A percentile compares a stretch with the other conserved stretches of the same genome.
phyloP scores from a whole-genome alignment of 495 filamentous ascomycete species.

The Schizothecium vesticola region DNA sequence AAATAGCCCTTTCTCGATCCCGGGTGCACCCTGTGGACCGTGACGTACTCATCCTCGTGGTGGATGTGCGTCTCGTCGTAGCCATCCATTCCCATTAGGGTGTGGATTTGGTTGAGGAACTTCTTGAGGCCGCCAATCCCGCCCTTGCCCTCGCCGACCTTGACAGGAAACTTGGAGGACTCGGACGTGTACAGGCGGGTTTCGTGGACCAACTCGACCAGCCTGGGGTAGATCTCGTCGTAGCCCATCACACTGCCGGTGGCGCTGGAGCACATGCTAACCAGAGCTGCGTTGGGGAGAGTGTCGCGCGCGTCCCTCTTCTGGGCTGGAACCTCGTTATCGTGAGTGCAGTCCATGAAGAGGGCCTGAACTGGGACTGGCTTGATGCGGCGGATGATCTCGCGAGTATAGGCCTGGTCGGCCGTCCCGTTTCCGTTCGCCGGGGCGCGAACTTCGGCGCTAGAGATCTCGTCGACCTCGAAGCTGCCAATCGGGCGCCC shows the following conservation, averaged over 20 bases:
- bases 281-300: slow-evolving; percentile 89
- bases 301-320: slow-evolving; percentile 94
- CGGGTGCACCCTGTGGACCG: slow-evolving; percentile 91
- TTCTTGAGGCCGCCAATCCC: slow-evolving; percentile 89
- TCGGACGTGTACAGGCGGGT: slow-evolving; percentile 72
- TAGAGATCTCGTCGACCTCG: slow-evolving; percentile 62
- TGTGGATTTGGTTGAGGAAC: slow-evolving; percentile 86
- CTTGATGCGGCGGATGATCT: slow-evolving; percentile 68
- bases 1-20: slow-evolving; percentile 88
- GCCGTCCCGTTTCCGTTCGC: slow-evolving; percentile 20
- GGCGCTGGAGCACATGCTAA: slow-evolving; percentile 90
- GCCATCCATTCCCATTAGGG: slow-evolving; percentile 84
- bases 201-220: slow-evolving; percentile 87
- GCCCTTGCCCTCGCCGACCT: slow-evolving; percentile 57
- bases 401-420: slow-evolving; percentile 29
- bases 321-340: slow-evolving; percentile 94
- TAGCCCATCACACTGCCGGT: slow-evolving; percentile 98
- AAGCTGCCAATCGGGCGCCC: slow-evolving; percentile 96
- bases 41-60: slow-evolving; percentile 92
- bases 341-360: slow-evolving; percentile 99
- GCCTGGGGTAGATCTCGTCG: slow-evolving; percentile 89
- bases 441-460: slow-evolving; percentile 32
- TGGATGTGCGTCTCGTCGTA: slow-evolving; percentile 96
- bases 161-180: slow-evolving; percentile 56
- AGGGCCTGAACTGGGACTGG: slow-evolving; percentile 82